Conservation (phyloP, 1,139 yeast species). For the Scheffersomyces segobiensis region DNA sequence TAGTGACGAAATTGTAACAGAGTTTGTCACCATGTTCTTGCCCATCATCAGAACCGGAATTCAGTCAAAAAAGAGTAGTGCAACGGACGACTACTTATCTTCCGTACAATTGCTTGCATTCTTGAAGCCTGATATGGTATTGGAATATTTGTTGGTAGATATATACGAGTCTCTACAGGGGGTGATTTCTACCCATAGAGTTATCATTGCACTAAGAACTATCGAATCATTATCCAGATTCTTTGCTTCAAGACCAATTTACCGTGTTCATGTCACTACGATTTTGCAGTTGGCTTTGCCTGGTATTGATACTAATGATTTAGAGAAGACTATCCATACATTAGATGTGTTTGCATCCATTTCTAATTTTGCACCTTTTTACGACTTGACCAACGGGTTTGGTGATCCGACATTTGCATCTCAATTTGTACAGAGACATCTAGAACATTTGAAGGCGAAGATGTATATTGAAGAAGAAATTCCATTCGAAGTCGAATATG, state of each 20-base stretch:
- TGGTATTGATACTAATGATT: conserved; percentile 88
- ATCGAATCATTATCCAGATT: conserved; percentile 67
- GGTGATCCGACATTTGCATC: conserved; percentile 62
- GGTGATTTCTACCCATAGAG: conserved; percentile 80
- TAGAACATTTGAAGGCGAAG: conserved; percentile 47
- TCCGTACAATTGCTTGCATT: conserved; percentile 66
- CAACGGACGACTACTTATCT: conserved; percentile 60
- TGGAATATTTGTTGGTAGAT: conserved; percentile 70
- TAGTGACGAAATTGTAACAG: conserved; percentile 39
- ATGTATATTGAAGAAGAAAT: conserved; percentile 20
- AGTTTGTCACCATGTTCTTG: conserved; percentile 56
- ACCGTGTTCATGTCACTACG: conserved; percentile 77
- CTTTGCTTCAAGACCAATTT: conserved; percentile 64
- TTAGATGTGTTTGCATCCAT: conserved; percentile 71
- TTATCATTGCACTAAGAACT: conserved; percentile 69
- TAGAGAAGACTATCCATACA: conserved; percentile 69
- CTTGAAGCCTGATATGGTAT: conserved; percentile 58
- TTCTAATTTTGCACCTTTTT: conserved; percentile 72
- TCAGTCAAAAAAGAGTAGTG: conserved; percentile 68
- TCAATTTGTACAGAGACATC: conserved; percentile 69
- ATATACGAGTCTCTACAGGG: conserved; percentile 82
- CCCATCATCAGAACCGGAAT: conserved; percentile 71
- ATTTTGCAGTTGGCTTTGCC: conserved; percentile 69
- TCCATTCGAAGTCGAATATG: conserved; percentile 35
- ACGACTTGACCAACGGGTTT: conserved; percentile 46